phyloP scores from a whole-genome alignment of 371 early-diverging fungal genomes.

The Funneliformis caledonium region DNA sequence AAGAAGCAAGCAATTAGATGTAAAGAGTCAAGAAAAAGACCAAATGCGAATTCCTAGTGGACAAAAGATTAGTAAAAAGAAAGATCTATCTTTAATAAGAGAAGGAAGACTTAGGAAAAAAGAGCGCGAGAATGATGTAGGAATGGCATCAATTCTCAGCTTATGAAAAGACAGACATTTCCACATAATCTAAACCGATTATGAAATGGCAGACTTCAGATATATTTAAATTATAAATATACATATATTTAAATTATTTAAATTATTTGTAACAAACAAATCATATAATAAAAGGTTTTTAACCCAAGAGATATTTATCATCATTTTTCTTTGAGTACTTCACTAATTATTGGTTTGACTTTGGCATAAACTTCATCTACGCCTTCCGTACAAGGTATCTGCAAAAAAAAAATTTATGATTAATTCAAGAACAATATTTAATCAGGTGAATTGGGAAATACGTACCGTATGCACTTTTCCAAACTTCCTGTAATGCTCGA shows the following conservation, averaged over 20 bases:
- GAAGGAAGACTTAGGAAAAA: not conserved
- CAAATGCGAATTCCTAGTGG: not conserved
- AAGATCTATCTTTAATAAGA: not conserved
- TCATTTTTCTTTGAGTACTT: not conserved
- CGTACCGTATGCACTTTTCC: slow-evolving; percentile 71
- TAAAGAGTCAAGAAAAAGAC: not conserved
- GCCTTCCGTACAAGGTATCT: slow-evolving; percentile 15
- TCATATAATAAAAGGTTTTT: no score
- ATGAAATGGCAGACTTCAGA: no score
- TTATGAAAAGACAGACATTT: not conserved
- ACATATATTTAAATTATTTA: no score
- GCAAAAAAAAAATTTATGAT: not conserved
- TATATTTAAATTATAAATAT: no score
- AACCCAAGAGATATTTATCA: not conserved
- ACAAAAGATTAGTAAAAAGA: not conserved
- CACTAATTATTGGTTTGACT: slow-evolving; percentile 3
- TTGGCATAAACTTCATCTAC: slow-evolving; percentile 12
- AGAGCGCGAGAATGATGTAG: not conserved
- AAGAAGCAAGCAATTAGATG: not conserved
- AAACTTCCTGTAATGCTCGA: slow-evolving; percentile 73
- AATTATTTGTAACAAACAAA: no score
- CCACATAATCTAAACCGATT: not conserved
- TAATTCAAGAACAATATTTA: not conserved
- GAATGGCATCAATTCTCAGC: not conserved
- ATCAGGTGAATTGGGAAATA: not conserved